phyloP scores from a whole-genome alignment of 2,329 filamentous ascomycete genomes.

The Huntiella decipiens region DNA sequence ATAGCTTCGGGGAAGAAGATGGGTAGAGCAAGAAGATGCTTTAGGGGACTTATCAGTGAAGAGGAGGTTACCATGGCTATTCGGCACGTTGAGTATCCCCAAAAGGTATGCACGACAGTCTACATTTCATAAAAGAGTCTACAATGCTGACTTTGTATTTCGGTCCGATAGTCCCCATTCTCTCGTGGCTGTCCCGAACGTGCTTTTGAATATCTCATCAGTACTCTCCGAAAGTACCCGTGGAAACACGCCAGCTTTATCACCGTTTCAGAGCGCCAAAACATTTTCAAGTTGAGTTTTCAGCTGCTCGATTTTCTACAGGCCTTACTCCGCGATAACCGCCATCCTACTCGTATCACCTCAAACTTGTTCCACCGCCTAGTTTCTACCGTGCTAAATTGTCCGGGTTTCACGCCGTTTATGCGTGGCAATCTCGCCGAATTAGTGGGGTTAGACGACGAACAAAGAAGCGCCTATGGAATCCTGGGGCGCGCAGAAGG shows the following conservation, averaged over 20 bases:
- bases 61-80: constrained; percentile 46
- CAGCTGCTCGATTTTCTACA: constrained; percentile 29
- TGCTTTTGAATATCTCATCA: constrained; percentile 46
- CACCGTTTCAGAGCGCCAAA: constrained; percentile 36
- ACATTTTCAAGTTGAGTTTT: constrained; percentile 31
- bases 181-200: constrained; percentile 42
- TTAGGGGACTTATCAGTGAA: constrained; percentile 39
- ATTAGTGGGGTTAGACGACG: constrained; percentile 20
- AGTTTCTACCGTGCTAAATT: constrained; percentile 31
- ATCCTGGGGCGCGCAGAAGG: constrained; percentile 27
- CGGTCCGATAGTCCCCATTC: constrained; percentile 32
- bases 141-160: background rate
- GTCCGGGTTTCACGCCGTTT: constrained; percentile 39
- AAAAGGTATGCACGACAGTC: constrained; percentile 30
- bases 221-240: constrained; percentile 41
- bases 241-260: constrained; percentile 40
- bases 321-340: constrained; percentile 19
- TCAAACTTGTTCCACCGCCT: constrained; percentile 34
- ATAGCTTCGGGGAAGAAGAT: constrained; percentile 16
- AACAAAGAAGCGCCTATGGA: constrained; percentile 22
- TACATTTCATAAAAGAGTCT: background rate
- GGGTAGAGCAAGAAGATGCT: constrained; percentile 21
- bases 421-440: constrained; percentile 41
- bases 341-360: constrained; percentile 26
- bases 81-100: constrained; percentile 42